Evolutionary conservation across 2,329 filamentous ascomycete species (phyloP).

Genomic region (Coleophoma eucalyptorum): DNA sequence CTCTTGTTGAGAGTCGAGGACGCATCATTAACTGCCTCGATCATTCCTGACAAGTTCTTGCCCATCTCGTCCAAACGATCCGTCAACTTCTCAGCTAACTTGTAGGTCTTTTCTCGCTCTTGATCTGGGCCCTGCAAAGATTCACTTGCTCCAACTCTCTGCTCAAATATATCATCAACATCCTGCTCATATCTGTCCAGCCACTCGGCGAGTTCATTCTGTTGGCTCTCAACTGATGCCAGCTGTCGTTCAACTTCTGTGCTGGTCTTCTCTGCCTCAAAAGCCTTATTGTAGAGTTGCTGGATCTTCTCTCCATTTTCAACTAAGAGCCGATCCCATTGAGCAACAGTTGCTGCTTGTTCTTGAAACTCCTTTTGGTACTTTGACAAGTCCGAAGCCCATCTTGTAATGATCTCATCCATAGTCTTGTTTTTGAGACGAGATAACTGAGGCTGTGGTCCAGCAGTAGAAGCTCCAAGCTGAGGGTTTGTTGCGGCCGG

Average conservation of each 20-base stretch:
- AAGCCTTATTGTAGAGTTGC: constrained; percentile 85
- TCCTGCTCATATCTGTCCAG: constrained; percentile 89
- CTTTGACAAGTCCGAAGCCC: constrained; percentile 91
- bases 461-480: constrained; percentile 71
- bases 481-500: constrained; percentile 28
- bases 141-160: constrained; percentile 72
- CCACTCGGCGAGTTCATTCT: constrained; percentile 84
- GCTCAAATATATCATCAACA: constrained; percentile 82
- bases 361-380: constrained; percentile 96
- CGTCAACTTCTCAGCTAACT: constrained; percentile 88
- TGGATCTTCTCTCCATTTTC: constrained; percentile 95
- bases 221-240: constrained; percentile 83
- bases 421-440: constrained; percentile 97
- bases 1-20: constrained; percentile 88
- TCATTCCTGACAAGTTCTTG: constrained; percentile 90
- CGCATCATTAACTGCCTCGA: constrained; percentile 94
- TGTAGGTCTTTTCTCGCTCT: constrained; percentile 94
- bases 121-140: constrained; percentile 84
- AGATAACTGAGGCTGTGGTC: constrained; percentile 79
- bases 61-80: constrained; percentile 92
- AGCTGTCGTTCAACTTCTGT: constrained; percentile 93
- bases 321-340: constrained; percentile 87
- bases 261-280: constrained; percentile 89
- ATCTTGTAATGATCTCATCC: constrained; percentile 96
- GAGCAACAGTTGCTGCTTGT: constrained; percentile 79